Conservation (phyloP, 2,329 filamentous ascomycete species). For the Macrophomina tecta region DNA sequence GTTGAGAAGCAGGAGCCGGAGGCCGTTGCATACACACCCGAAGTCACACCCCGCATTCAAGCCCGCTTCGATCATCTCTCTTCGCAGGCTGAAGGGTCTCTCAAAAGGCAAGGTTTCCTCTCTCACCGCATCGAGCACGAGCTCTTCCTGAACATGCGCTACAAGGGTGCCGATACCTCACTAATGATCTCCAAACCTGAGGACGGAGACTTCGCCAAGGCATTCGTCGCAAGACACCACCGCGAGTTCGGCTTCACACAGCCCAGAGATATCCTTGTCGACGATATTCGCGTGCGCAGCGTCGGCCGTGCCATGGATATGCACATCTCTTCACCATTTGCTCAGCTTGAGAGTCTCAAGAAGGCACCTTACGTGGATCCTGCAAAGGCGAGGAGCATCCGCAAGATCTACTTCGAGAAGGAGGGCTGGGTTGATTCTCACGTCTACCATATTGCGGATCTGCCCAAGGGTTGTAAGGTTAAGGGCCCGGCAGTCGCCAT, state of each 20-base stretch:
- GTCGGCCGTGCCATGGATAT: slow-evolving; percentile 73
- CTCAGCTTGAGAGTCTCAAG: slow-evolving; percentile 50
- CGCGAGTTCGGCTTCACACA: slow-evolving; percentile 53
- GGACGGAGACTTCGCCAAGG: slow-evolving; percentile 41
- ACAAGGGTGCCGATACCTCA: slow-evolving; percentile 51
- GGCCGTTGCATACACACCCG: slow-evolving; percentile 57
- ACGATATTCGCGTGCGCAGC: slow-evolving; percentile 24
- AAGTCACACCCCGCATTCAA: slow-evolving; percentile 54
- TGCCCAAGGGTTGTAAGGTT: slow-evolving; percentile 35
- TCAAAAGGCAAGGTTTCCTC: slow-evolving; percentile 70
- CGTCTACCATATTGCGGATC: slow-evolving; percentile 36
- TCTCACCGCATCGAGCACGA: slow-evolving; percentile 35
- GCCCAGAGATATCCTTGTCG: slow-evolving; percentile 42
- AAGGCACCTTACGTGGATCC: slow-evolving; percentile 75
- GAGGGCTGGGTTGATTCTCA: slow-evolving; percentile 34
- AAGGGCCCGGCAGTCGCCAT: slow-evolving; percentile 42
- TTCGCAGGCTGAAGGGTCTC: slow-evolving; percentile 47
- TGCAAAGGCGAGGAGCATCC: slow-evolving; percentile 50
- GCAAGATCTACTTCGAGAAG: slow-evolving; percentile 64
- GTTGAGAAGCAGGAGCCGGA: slow-evolving; percentile 76
- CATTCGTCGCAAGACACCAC: slow-evolving; percentile 47
- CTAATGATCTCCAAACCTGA: slow-evolving; percentile 49
- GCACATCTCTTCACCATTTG: slow-evolving; percentile 22
- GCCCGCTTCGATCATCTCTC: slow-evolving; percentile 53
- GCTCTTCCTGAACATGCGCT: slow-evolving; percentile 52